Evolutionary conservation across 192 early-diverging fungal species (phyloP), one percentile per base, ranked within the genome.

Genomic region (Umbelopsis ramanniana): DNA sequence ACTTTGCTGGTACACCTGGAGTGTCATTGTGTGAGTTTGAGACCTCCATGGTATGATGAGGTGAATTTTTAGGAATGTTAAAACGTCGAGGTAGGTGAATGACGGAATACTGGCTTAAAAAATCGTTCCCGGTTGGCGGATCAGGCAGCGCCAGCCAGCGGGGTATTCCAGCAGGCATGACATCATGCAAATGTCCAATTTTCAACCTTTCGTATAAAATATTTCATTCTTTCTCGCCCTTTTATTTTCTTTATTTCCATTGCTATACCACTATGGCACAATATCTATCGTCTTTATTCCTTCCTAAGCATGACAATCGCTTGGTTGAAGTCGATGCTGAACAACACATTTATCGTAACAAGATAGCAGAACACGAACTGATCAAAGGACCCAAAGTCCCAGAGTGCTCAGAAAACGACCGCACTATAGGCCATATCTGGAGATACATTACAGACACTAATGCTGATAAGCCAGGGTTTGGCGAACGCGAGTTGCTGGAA

Each of bases 341-440:
- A 26, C 69, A 85, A 0, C 78, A 82, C 37, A 82, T 85, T 52
- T 82, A 76, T 24, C 78, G 83, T 46, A 81, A 45, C 35, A 69
- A 72, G 22, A 68, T 74, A 37, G 74, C 79, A 12, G 72, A 68
- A n/a, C 71, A 74, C 3, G 76, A 80, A 12, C 74, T 85, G 19
- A 48, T 85, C 11, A 50, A 78, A 33, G 74, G 67, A n/a, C 83
- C 83, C 10, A 38, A 69, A 21, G 24, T 69, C 1, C 81, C 81
- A 1, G 43, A 74, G 52, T 74, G 78, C 6, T 48, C 48, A 43
- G 38, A 72, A 22, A 46, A 70, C 19, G 48, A 82, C 15, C 73
- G 75, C 10, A 81, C 83, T 19, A 69, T 85, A 66, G 68, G 66
- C 17, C 76, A 74, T 11, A 66, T 85, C 12, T 85, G 79, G 74